Conservation (phyloP, 2,329 filamentous ascomycete species). For the Alternaria gansuensis region DNA sequence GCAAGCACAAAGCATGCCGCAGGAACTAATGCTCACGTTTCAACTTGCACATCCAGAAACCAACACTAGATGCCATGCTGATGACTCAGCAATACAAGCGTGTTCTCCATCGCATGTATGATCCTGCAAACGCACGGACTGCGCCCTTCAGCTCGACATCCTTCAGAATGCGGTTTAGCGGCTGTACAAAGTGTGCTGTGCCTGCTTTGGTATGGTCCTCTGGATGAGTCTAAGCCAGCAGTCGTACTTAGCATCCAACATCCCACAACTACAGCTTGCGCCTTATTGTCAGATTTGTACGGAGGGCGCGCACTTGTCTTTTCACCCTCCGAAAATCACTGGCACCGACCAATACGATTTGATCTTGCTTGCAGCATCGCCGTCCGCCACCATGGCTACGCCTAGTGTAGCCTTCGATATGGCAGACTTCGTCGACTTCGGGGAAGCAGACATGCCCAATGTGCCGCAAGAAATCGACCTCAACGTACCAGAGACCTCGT, state of each 20-base stretch:
- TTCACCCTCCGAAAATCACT: slow-evolving; percentile 5
- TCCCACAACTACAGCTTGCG: slow-evolving; percentile 24
- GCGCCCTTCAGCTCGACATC: slow-evolving; percentile 32
- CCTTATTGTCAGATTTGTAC: slow-evolving; percentile 30
- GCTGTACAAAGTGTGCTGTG: slow-evolving; percentile 13
- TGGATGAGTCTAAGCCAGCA: slow-evolving; percentile 19
- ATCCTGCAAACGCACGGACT: slow-evolving; percentile 26
- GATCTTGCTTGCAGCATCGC: slow-evolving; percentile 8
- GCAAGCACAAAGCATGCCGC: not conserved
- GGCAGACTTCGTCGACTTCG: slow-evolving; percentile 53
- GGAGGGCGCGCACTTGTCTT: slow-evolving; percentile 32
- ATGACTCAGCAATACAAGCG: slow-evolving; percentile 23
- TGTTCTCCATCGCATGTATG: slow-evolving; percentile 17
- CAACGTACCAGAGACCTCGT: slow-evolving; percentile 4
- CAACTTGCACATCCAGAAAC: not conserved
- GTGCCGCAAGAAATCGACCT: slow-evolving; percentile 23
- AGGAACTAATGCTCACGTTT: too few relatives aligned
- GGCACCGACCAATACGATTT: slow-evolving; percentile 4
- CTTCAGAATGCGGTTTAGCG: slow-evolving; percentile 22
- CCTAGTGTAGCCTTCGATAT: slow-evolving; percentile 44
- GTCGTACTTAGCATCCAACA: slow-evolving; percentile 24
- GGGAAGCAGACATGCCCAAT: slow-evolving; percentile 49
- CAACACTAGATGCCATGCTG: not conserved
- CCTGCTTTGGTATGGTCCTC: slow-evolving; percentile 13
- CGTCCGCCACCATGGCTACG: slow-evolving; percentile 37